Percentiles rank a stretch among this genome's conserved stretches.
These are phyloP conservation scores for Wickerhamomyces hampshirensis DNA, from an alignment of 805 yeast genomes.

Conservation along the genomic window DNA sequence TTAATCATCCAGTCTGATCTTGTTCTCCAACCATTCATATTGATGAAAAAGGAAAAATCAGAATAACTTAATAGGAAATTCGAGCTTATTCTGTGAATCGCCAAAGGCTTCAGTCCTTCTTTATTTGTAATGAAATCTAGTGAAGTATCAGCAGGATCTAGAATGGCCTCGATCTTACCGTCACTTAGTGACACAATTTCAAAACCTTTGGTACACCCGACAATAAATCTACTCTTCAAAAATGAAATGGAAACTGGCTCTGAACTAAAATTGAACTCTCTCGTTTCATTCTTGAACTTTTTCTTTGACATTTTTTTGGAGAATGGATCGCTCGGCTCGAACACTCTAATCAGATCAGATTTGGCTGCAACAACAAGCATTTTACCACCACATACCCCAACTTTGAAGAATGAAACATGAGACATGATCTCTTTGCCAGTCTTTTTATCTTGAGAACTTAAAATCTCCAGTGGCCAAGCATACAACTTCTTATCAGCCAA, in stretches of 20 bases:
- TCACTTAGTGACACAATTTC: constrained; percentile 87
- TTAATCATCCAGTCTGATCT: constrained; percentile 89
- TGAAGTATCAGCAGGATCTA: constrained; percentile 98
- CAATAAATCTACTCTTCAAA: constrained; percentile 80
- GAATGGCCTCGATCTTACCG: constrained; percentile 78
- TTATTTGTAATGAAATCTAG: constrained; percentile 85
- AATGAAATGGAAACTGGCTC: constrained; percentile 93
- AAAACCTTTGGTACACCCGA: constrained; percentile 95
- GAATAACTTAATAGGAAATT: constrained; percentile 87
- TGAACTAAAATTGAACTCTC: constrained; percentile 76
- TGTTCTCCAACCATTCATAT: constrained; percentile 94
- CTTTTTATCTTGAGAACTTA: constrained; percentile 45
- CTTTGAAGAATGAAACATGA: constrained; percentile 88
- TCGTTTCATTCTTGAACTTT: constrained; percentile 59
- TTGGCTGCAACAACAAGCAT: constrained; percentile 87
- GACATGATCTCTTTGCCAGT: constrained; percentile 73
- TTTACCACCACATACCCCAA: constrained; percentile 88
- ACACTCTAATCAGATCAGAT: constrained; percentile 74
- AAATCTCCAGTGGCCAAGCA: constrained; percentile 72
- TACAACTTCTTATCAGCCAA: constrained; percentile 77
- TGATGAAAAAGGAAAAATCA: constrained; percentile 91
- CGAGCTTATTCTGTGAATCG: constrained; percentile 83
- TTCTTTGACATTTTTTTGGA: constrained; percentile 58
- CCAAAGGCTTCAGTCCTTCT: constrained; percentile 82
- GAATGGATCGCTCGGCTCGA: constrained; percentile 83